Percentiles rank a stretch among this genome's conserved stretches.
These are phyloP conservation scores for Zygosaccharomyces sapae DNA, from an alignment of 1,139 yeast genomes.

Conservation along the genomic window DNA sequence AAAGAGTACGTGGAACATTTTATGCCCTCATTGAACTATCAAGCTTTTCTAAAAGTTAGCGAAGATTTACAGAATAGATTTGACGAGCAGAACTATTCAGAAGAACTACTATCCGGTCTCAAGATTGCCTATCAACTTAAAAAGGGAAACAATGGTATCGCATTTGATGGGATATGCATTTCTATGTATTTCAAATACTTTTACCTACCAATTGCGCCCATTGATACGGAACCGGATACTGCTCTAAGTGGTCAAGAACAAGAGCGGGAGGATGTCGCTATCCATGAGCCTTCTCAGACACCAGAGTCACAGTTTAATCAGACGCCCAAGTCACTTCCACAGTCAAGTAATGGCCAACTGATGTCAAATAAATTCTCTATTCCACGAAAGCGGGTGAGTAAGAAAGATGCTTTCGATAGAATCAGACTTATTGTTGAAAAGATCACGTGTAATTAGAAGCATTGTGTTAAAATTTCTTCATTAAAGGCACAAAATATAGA, in stretches of 20 bases:
- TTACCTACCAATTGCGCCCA: slow-evolving; percentile 24
- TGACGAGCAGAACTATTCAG: slow-evolving; percentile 16
- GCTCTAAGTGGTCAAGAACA: slow-evolving; percentile 5
- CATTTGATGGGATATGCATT: slow-evolving; percentile 33
- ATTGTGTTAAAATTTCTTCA: neutral
- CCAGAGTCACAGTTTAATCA: neutral
- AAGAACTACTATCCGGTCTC: slow-evolving; percentile 24
- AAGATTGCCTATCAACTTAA: slow-evolving; percentile 32
- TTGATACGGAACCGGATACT: slow-evolving; percentile 4
- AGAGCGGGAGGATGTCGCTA: slow-evolving; percentile 1
- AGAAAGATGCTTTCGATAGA: slow-evolving; percentile 35
- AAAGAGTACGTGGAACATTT: slow-evolving; percentile 28
- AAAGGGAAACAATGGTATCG: slow-evolving; percentile 33
- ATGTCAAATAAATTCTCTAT: slow-evolving; percentile 10
- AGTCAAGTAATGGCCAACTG: slow-evolving; percentile 5
- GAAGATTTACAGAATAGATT: slow-evolving; percentile 23
- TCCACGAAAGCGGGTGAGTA: slow-evolving; percentile 33
- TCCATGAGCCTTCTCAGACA: neutral
- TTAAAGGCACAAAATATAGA: neutral
- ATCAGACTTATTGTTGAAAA: slow-evolving; percentile 30
- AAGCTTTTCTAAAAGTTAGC: slow-evolving; percentile 24
- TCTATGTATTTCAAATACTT: slow-evolving; percentile 32
- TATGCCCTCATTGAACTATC: slow-evolving; percentile 28
- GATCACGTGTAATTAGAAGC: slow-evolving; percentile 16
- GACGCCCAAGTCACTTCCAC: slow-evolving; percentile 2